phyloP scores from a whole-genome alignment of 108 stramenopile species.

The Chaetoceros muelleri region DNA sequence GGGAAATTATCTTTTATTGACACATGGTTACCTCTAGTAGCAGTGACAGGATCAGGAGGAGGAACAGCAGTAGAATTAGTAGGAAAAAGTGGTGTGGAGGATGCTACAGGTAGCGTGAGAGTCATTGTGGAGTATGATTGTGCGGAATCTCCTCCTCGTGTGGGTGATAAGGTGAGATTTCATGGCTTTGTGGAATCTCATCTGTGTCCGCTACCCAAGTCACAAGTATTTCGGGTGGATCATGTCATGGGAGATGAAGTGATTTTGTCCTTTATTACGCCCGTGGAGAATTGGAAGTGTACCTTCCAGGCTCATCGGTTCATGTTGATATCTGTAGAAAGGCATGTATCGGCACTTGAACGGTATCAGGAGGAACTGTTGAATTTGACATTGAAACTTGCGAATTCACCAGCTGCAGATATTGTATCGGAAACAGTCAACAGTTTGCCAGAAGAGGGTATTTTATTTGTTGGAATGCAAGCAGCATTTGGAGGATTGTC shows the following conservation, averaged over 20 bases:
- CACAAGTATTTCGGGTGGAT: constrained; percentile 38
- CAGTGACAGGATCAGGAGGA: constrained; percentile 9
- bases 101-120: constrained; percentile 26
- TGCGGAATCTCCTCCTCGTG: constrained; percentile 42
- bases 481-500: constrained; percentile 26
- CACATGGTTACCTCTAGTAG: constrained; percentile 41
- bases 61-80: no score
- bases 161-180: constrained; percentile 62
- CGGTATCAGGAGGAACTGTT: constrained; percentile 43
- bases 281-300: constrained; percentile 54
- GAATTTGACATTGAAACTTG: constrained; percentile 45
- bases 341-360: constrained; percentile 46
- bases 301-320: constrained; percentile 56
- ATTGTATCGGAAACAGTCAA: constrained; percentile 38
- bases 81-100: background rate
- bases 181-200: constrained; percentile 36
- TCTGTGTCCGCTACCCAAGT: constrained; percentile 55
- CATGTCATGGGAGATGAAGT: constrained; percentile 49
- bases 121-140: constrained; percentile 76
- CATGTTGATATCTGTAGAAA: constrained; percentile 52
- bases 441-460: constrained; percentile 51
- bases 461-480: constrained; percentile 41
- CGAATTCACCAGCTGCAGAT: constrained; percentile 52
- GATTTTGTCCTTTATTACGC: constrained; percentile 43
- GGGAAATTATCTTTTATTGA: constrained; percentile 54